phyloP scores from a whole-genome alignment of 805 yeast genomes.

The Hanseniaspora thailandica region DNA sequence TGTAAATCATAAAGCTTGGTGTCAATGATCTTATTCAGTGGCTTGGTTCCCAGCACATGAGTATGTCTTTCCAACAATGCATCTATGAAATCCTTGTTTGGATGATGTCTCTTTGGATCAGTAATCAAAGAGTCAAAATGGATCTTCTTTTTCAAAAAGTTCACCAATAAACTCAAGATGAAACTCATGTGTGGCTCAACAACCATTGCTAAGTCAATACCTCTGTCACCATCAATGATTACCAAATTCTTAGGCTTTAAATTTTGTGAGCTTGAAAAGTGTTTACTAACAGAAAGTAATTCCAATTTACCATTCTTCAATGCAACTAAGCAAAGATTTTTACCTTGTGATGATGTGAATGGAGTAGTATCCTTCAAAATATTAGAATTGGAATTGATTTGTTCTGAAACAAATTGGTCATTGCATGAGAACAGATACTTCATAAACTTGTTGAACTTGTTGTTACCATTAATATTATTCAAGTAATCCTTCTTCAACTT shows the following conservation, averaged over 20 bases:
- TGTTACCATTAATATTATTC: conserved; percentile 17
- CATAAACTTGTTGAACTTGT: conserved; percentile 25
- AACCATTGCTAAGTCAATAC: conserved; percentile 66
- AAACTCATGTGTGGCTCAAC: conserved; percentile 52
- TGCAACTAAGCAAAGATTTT: conserved; percentile 34
- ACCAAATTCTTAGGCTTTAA: conserved; percentile 54
- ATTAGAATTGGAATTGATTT: conserved; percentile 24
- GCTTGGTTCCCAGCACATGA: conserved; percentile 16
- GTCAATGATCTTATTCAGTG: conserved; percentile 18
- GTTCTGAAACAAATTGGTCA: conserved; percentile 31
- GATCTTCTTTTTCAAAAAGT: conserved; percentile 61
- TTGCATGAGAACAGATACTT: conserved; percentile 35
- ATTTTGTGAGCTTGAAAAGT: conserved; percentile 31
- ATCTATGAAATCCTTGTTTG: conserved; percentile 23
- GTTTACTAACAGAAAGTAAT: conserved; percentile 54
- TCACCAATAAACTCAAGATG: conserved; percentile 57
- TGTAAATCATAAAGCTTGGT: conserved; percentile 31
- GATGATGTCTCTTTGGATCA: conserved; percentile 25
- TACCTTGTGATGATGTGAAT: conserved; percentile 9
- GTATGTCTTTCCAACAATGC: conserved; percentile 24
- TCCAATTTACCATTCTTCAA: conserved; percentile 60
- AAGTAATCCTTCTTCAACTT: conserved; percentile 19
- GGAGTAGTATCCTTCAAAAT: not conserved
- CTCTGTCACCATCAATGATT: conserved; percentile 74
- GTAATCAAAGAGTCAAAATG: conserved; percentile 36